A percentile compares a stretch with the other conserved stretches of the same genome.
Conservation (phyloP, 2,329 filamentous ascomycete genomes). For the Raffaelea arxii region DNA sequence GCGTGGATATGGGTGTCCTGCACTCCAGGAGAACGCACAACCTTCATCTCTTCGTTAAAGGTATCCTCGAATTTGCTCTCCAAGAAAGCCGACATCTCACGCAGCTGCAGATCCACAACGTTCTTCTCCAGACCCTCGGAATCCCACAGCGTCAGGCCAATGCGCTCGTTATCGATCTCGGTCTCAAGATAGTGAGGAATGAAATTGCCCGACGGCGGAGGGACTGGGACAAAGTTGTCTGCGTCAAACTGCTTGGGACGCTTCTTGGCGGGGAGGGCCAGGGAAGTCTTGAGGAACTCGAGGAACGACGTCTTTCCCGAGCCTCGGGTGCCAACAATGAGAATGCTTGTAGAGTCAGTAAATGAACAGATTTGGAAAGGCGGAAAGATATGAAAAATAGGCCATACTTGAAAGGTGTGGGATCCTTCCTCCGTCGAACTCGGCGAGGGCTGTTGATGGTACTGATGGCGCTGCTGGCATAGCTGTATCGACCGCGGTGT, state of each 20-base stretch:
- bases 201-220: conserved; percentile 58
- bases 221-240: conserved; percentile 45
- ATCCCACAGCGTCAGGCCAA: conserved; percentile 93
- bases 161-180: conserved; percentile 82
- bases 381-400: background rate
- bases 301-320: conserved; percentile 96
- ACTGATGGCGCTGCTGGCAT: conserved; percentile 84
- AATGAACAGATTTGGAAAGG: background rate
- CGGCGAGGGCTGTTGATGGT: conserved; percentile 87
- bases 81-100: conserved; percentile 83
- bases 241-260: conserved; percentile 46
- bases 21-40: conserved; percentile 81
- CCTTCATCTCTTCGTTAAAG: conserved; percentile 95
- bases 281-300: conserved; percentile 81
- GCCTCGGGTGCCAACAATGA: conserved; percentile 79
- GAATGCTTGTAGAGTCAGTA: conserved; percentile 48
- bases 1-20: conserved; percentile 97
- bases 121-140: conserved; percentile 92
- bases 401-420: conserved; percentile 87
- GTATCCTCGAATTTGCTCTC: conserved; percentile 99
- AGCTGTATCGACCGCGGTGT: conserved; percentile 90
- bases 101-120: conserved; percentile 85
- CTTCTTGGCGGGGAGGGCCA: conserved; percentile 76
- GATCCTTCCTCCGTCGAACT: conserved; percentile 90
- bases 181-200: conserved; percentile 86